Base-by-base conservation (phyloP, 208 protist genomes). In the Trypanosoma brucei region DNA sequence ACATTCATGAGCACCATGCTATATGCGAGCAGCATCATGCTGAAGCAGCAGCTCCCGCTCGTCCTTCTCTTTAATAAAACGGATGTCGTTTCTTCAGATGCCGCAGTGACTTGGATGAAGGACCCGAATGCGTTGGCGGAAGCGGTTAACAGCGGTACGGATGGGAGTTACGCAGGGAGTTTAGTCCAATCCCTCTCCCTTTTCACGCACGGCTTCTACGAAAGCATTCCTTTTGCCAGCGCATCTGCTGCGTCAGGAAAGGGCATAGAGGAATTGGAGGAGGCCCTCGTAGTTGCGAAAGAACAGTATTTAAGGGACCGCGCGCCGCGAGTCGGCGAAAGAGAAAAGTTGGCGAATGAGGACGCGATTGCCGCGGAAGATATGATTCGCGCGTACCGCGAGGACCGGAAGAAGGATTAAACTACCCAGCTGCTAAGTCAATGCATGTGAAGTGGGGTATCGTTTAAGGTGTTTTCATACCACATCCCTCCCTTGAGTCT, bases 1-100 rank as follows among this genome's bases (percentile, higher is more conserved):
- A 99, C 98, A 5, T 99, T 99, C 65, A 98, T 99, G 88, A 98
- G 97, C 1, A 99, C 98, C 63, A 99, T 99, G 98, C 75, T 99
- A 1, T 99, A 99, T 81, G 91, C 97, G 0, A 99, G 98, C 76
- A 84, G 84, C 55, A 99, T 99, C 56, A 86, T 99, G 77, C 98
- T 99, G 65, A 99, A 99, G 73, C 95, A 94, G 45, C 94, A 97
- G 74, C 78, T 99, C 35, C 98, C 98, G n/a, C 87, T 99, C 22
- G 62, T 99, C 3, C 57, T 99, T 5, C 91, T 93, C n/a, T 99
- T 99, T 76, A 99, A 99, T 79, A 99, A 99, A 65, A 94, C 70
- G 0, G 98, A 99, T 65, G 84, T 99, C 14, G 68, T 84, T 30
- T 86, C 76, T 2, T 88, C 90, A 13, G 78, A 92, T 33, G 88